Evolutionary conservation across 2,329 filamentous ascomycete genomes (phyloP).

Genomic region (Aureobasidium sp.): DNA sequence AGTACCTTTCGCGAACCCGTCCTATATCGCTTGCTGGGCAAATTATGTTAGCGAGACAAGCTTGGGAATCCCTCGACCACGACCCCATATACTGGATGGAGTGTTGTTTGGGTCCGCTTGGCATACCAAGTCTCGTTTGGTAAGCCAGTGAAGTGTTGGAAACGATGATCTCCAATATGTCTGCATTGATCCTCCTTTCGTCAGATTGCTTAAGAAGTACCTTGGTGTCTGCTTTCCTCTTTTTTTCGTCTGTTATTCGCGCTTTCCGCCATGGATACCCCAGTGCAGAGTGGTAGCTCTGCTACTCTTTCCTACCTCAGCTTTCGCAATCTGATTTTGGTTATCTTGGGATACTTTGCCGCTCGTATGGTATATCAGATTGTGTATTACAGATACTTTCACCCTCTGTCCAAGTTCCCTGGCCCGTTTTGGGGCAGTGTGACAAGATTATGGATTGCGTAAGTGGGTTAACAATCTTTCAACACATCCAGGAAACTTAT

Average conservation of each 20-base stretch:
- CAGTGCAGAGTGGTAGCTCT: neutral
- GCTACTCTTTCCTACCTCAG: neutral
- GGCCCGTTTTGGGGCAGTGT: neutral
- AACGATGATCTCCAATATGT: neutral
- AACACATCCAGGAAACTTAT: neutral
- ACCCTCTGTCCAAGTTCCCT: no score
- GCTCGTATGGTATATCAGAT: constrained; percentile 3
- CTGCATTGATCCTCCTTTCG: neutral
- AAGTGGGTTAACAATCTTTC: neutral
- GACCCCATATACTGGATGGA: neutral
- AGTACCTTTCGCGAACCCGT: no score
- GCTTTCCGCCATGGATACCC: neutral
- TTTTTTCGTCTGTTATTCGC: neutral
- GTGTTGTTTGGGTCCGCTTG: neutral
- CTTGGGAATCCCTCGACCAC: neutral
- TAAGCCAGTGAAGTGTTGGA: neutral
- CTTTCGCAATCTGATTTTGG: neutral
- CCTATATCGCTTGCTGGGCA: neutral
- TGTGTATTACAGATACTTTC: constrained; percentile 16
- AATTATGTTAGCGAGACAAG: neutral
- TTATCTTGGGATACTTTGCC: neutral
- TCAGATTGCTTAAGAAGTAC: neutral
- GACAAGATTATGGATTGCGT: constrained; percentile 33
- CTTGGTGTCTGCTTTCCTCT: neutral
- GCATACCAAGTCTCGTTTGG: neutral